Base-by-base conservation (phyloP, 805 yeast species). In the Saccharomycopsis malanga region DNA sequence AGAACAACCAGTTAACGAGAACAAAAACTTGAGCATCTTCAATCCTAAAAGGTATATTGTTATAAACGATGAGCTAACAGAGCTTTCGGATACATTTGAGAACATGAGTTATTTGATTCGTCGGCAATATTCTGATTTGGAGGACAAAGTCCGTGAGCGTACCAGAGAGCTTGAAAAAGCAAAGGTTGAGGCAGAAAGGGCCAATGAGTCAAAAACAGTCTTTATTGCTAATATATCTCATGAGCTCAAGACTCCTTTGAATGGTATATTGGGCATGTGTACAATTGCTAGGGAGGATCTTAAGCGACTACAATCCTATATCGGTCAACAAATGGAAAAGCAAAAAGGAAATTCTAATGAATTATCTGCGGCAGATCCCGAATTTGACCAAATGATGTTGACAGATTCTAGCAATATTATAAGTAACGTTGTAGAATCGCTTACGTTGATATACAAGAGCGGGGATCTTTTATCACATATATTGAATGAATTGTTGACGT, bases 261-360 rank as follows among this genome's bases (percentile, higher is more conserved):
- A 93, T 62, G 98, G 98, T 61, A 93, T 93, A 36, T 68, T 93
- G 46, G 98, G 98, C 53, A 86, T 91, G 89, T 86, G 97, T 0
- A 84, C 95, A 2, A 83, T 91, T 48, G 89, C 96, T 4, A 79
- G 88, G 85, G 93, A 85, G 18, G 98, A 93, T 61, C 14, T 49
- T 10, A 48, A 44, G 20, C 27, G 36, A 3, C 30, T 52, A 21
- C 50, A 52, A 29, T n/a, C 21, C 3, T 32, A 42, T 15, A 14
- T 36, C 12, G 18, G 14, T 34, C 25, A 22, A 17, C 9, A 21
- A 15, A n/a, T 17, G 22, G 22, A 9, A 7, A 9, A 36, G 20
- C 39, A 20, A 20, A 20, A 5, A 21, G 34, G 18, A 17, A 34
- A 15, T 34, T 29, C 15, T 9, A 18, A 34, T 34, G 29, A 29